A percentile compares a stretch with the other conserved stretches of the same genome.
Conservation (phyloP, 768 basidiomycete species). For the Imleria badia region DNA sequence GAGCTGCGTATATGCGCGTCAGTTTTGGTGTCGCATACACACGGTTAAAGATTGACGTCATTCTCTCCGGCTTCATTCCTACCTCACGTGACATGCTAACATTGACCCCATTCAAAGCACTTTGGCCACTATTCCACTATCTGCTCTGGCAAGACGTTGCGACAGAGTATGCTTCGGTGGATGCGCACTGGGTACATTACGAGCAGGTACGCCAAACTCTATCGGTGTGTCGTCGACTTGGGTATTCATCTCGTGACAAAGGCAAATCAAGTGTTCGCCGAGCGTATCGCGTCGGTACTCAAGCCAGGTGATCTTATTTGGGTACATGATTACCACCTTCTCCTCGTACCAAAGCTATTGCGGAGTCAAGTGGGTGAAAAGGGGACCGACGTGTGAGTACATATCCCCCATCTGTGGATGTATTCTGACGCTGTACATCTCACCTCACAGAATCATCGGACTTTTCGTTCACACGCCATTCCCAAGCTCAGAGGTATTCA, state of each 20-base stretch:
- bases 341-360: slow-evolving; percentile 85
- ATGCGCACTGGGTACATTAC: slow-evolving; percentile 61
- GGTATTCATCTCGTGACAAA: slow-evolving; percentile 38
- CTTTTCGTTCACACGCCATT: slow-evolving; percentile 98
- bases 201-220: slow-evolving; percentile 20
- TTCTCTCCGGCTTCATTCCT: not conserved
- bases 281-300: slow-evolving; percentile 72
- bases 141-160: slow-evolving; percentile 97
- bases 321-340: slow-evolving; percentile 95
- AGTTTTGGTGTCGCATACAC: not conserved
- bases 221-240: not conserved
- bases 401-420: not conserved
- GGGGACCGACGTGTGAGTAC: slow-evolving; percentile 26
- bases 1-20: not conserved
- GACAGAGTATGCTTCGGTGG: slow-evolving; percentile 83
- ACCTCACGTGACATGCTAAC: slow-evolving; percentile 6
- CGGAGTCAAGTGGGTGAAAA: slow-evolving; percentile 56
- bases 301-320: slow-evolving; percentile 89
- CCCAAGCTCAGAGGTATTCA: slow-evolving; percentile 95
- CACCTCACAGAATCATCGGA: slow-evolving; percentile 63
- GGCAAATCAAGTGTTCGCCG: slow-evolving; percentile 84
- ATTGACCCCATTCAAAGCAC: slow-evolving; percentile 46
- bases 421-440: not conserved
- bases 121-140: slow-evolving; percentile 99
- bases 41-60: not conserved